Evolutionary conservation across 2,329 filamentous ascomycete genomes (phyloP).

Genomic region (Aspergillus phoenicis): DNA sequence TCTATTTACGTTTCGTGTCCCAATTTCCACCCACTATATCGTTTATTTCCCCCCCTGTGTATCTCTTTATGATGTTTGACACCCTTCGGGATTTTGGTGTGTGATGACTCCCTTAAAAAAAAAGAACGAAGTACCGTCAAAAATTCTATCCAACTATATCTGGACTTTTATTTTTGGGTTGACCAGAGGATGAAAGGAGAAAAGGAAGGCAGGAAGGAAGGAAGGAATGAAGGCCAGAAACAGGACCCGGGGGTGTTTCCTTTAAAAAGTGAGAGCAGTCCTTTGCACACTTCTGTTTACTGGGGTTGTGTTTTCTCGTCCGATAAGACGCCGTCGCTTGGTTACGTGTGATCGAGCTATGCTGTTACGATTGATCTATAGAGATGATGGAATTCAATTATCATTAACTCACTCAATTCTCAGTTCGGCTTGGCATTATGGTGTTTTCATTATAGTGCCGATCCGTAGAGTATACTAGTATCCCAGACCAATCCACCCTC

Average conservation of each 20-base stretch:
- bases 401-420: not conserved
- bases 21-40: conserved; percentile 15
- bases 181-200: not conserved
- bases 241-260: not conserved
- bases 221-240: not conserved
- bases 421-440: too few relatives aligned
- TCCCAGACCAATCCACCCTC: not conserved
- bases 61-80: conserved; percentile 21
- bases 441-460: too few relatives aligned
- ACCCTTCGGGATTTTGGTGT: conserved; percentile 11
- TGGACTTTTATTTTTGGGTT: conserved; percentile 1
- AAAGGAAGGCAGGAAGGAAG: not conserved
- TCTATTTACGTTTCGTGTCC: conserved; percentile 21
- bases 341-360: conserved; percentile 35
- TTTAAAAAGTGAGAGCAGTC: not conserved
- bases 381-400: conserved; percentile 37
- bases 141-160: conserved; percentile 6
- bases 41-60: conserved; percentile 14
- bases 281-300: not conserved
- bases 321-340: not conserved
- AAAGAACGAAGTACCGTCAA: conserved; percentile 9
- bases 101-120: conserved; percentile 5
- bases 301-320: not conserved
- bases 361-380: conserved; percentile 46
- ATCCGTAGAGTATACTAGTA: too few relatives aligned